These are phyloP conservation scores for Botrytis aclada DNA, from an alignment of 2,329 filamentous ascomycete species.

Conservation along the genomic window DNA sequence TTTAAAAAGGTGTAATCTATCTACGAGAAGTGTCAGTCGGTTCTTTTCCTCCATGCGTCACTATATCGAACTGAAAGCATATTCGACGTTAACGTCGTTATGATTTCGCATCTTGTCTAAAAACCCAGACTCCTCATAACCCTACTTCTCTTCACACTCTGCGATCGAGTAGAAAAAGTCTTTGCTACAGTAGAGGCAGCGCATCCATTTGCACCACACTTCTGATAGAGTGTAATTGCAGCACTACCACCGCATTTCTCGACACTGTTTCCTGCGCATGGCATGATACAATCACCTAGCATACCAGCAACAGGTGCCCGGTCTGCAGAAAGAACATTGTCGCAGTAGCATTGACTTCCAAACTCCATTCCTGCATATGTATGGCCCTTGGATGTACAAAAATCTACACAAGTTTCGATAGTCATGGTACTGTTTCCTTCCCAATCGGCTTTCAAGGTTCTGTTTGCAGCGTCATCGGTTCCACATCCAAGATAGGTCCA, in stretches of 20 bases:
- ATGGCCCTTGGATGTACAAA: conserved; percentile 14
- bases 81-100: not conserved
- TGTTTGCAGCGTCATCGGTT: not conserved
- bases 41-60: not conserved
- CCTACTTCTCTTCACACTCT: not conserved
- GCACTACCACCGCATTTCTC: conserved; percentile 17
- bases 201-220: conserved; percentile 2
- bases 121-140: not conserved
- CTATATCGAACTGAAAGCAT: not conserved
- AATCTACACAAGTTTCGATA: conserved; percentile 6
- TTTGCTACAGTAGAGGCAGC: not conserved
- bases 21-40: not conserved
- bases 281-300: conserved; percentile 10
- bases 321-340: not conserved
- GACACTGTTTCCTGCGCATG: conserved; percentile 13
- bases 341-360: conserved; percentile 17
- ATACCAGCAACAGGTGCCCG: conserved; percentile 9
- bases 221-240: conserved; percentile 16
- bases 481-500: conserved; percentile 19
- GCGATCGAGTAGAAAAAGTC: not conserved
- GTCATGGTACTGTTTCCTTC: conserved; percentile 8
- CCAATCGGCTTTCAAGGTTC: conserved; percentile 17
- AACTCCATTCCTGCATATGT: conserved; percentile 19
- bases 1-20: not conserved
- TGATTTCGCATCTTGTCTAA: not conserved